Evolutionary conservation across 2,329 filamentous ascomycete species (phyloP).

Genomic region (Ambrosiella xylebori): DNA sequence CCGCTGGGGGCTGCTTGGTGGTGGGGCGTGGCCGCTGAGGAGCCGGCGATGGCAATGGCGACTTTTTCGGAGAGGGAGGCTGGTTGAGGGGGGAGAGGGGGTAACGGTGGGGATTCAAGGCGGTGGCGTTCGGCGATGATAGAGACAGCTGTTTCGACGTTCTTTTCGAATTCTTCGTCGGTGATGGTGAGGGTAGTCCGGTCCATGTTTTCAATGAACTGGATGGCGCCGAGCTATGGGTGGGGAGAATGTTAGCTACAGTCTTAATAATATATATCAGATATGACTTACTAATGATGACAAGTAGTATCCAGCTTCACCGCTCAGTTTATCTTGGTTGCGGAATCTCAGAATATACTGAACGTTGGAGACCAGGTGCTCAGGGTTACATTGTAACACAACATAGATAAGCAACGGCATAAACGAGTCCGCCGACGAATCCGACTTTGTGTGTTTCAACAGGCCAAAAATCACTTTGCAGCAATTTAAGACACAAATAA

Average conservation of each 20-base stretch:
- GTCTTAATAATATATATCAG: not conserved
- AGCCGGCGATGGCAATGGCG: constrained; percentile 49
- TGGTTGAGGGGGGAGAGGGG: constrained; percentile 19
- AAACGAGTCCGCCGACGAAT: constrained; percentile 92
- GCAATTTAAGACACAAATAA: constrained; percentile 94
- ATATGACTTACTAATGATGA: constrained; percentile 58
- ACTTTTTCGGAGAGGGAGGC: constrained; percentile 51
- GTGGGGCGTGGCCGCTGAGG: not conserved
- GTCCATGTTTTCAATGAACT: constrained; percentile 94
- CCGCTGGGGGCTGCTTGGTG: not conserved
- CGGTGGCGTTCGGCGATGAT: constrained; percentile 85
- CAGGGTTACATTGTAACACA: constrained; percentile 82
- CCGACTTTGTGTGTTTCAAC: constrained; percentile 77
- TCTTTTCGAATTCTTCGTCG: constrained; percentile 86
- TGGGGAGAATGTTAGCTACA: no score
- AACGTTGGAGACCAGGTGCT: constrained; percentile 90
- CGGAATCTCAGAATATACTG: constrained; percentile 95
- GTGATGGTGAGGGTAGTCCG: constrained; percentile 82
- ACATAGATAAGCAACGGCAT: constrained; percentile 92
- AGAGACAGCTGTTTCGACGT: constrained; percentile 92
- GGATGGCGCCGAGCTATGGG: constrained; percentile 67
- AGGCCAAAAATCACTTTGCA: constrained; percentile 98
- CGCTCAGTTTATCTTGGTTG: constrained; percentile 90
- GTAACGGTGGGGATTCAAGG: constrained; percentile 27
- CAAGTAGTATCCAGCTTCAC: constrained; percentile 96